These are phyloP conservation scores for Cynanchum wilfordii DNA, from an alignment of 257 asterid species.

Conservation along the genomic window DNA sequence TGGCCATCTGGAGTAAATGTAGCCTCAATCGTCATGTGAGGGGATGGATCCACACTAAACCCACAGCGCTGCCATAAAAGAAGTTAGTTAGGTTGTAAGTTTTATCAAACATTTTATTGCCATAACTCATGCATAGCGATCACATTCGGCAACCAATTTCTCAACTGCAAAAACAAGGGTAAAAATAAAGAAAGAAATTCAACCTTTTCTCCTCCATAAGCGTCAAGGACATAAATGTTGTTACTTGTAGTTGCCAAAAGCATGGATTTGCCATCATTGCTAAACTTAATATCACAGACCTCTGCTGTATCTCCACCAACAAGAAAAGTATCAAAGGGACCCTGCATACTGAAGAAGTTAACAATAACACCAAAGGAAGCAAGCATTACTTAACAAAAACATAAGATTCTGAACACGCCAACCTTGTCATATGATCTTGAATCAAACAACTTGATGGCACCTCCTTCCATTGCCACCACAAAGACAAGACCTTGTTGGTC, in stretches of 20 bases:
- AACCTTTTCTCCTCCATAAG: slow-evolving; percentile 96
- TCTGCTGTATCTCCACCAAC: slow-evolving; percentile 98
- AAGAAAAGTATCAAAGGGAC: slow-evolving; percentile 93
- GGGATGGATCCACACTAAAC: slow-evolving; percentile 71
- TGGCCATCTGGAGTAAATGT: slow-evolving; percentile 96
- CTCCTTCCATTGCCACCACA: slow-evolving; percentile 98
- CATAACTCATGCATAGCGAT: background rate
- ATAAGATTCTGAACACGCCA: slow-evolving; percentile 7
- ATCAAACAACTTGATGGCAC: slow-evolving; percentile 88
- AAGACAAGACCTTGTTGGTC: slow-evolving; percentile 98
- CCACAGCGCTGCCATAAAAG: slow-evolving; percentile 60
- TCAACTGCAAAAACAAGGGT: background rate
- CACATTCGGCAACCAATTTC: background rate
- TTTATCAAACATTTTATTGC: background rate
- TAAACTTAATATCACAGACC: slow-evolving; percentile 95
- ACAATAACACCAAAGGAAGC: slow-evolving; percentile 10
- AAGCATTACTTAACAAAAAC: background rate
- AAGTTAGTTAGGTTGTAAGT: background rate
- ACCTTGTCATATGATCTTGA: slow-evolving; percentile 95
- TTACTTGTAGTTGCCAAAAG: slow-evolving; percentile 85
- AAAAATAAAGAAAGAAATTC: slow-evolving; percentile 10
- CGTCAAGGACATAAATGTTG: slow-evolving; percentile 79
- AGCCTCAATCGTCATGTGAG: slow-evolving; percentile 64
- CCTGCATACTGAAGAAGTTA: slow-evolving; percentile 39
- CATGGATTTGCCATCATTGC: slow-evolving; percentile 95